Conservation (phyloP, 352 stramenopile genomes). For the Globisporangium splendens region DNA sequence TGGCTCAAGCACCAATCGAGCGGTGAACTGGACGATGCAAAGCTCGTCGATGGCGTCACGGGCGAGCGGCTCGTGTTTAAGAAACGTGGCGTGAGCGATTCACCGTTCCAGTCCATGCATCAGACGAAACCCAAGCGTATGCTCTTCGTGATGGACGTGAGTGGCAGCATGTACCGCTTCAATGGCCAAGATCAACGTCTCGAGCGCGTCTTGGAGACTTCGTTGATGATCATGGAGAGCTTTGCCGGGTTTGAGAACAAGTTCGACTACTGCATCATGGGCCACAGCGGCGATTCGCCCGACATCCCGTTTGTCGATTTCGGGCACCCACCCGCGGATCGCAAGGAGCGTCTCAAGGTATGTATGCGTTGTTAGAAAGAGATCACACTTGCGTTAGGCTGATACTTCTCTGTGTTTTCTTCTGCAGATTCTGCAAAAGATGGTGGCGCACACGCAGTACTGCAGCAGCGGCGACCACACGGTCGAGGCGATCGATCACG, state of each 20-base stretch:
- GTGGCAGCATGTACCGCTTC: constrained; percentile 92
- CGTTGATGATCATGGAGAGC: constrained; percentile 95
- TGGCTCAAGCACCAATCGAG: constrained; percentile 93
- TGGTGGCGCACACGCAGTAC: constrained; percentile 95
- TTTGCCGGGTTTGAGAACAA: constrained; percentile 87
- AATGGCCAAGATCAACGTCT: constrained; percentile 92
- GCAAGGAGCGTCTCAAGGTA: constrained; percentile 84
- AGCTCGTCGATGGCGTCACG: constrained; percentile 91
- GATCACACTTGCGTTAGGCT: not conserved
- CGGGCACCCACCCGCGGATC: constrained; percentile 69
- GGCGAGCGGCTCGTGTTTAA: constrained; percentile 94
- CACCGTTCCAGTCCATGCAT: constrained; percentile 32
- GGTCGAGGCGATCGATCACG: constrained; percentile 87
- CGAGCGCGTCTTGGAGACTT: constrained; percentile 90
- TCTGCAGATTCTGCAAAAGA: constrained; percentile 82
- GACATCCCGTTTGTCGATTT: constrained; percentile 91
- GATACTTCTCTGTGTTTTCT: not conserved
- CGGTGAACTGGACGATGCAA: constrained; percentile 95
- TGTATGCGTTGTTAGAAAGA: not conserved
- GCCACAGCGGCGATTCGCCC: constrained; percentile 88
- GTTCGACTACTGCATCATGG: constrained; percentile 91
- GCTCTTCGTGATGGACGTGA: constrained; percentile 93
- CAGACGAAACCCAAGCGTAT: constrained; percentile 72
- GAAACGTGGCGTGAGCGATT: constrained; percentile 75
- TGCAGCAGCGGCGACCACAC: constrained; percentile 93